These are phyloP conservation scores for Gossypium davidsonii DNA, from an alignment of 441 rosid species.

Conservation along the genomic window DNA sequence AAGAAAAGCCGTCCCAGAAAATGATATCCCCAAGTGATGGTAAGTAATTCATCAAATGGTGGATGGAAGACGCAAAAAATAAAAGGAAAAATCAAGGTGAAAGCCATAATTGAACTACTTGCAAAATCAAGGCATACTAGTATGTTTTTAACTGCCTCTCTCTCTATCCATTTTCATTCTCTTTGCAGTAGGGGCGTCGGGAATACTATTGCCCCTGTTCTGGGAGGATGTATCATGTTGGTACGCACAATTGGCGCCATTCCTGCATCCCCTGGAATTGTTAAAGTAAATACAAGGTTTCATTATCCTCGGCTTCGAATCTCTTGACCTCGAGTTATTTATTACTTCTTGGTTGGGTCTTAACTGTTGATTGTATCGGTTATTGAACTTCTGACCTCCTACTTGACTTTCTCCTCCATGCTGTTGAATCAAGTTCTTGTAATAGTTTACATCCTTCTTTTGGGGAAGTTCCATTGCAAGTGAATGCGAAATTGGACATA, in stretches of 20 bases:
- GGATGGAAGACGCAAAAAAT: neutral
- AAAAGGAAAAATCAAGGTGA: slow-evolving; percentile 9
- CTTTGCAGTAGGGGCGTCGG: slow-evolving; percentile 56
- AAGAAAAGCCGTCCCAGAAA: no score
- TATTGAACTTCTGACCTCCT: slow-evolving; percentile 46
- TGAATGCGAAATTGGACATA: slow-evolving; percentile 31
- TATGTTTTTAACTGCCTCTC: slow-evolving; percentile 40
- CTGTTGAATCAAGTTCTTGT: slow-evolving; percentile 89
- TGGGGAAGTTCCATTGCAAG: slow-evolving; percentile 41
- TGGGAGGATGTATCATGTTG: slow-evolving; percentile 68
- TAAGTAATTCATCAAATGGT: neutral
- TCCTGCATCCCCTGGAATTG: slow-evolving; percentile 83
- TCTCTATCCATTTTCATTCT: slow-evolving; percentile 92
- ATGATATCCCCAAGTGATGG: no score
- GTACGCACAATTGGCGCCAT: slow-evolving; percentile 75
- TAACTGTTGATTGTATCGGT: slow-evolving; percentile 37
- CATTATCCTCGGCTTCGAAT: slow-evolving; percentile 63
- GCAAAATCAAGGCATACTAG: slow-evolving; percentile 22
- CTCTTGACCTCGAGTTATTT: slow-evolving; percentile 50
- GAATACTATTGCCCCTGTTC: slow-evolving; percentile 39
- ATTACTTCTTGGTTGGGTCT: slow-evolving; percentile 46
- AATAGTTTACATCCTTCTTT: slow-evolving; percentile 65
- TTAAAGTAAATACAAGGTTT: slow-evolving; percentile 88
- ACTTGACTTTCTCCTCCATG: slow-evolving; percentile 87
- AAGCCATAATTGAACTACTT: slow-evolving; percentile 16